Percentiles rank a stretch among this genome's conserved stretches.
These are phyloP conservation scores for Tetrapyrgos nigripes DNA, from an alignment of 1,284 basidiomycete species.

Conservation along the genomic window DNA sequence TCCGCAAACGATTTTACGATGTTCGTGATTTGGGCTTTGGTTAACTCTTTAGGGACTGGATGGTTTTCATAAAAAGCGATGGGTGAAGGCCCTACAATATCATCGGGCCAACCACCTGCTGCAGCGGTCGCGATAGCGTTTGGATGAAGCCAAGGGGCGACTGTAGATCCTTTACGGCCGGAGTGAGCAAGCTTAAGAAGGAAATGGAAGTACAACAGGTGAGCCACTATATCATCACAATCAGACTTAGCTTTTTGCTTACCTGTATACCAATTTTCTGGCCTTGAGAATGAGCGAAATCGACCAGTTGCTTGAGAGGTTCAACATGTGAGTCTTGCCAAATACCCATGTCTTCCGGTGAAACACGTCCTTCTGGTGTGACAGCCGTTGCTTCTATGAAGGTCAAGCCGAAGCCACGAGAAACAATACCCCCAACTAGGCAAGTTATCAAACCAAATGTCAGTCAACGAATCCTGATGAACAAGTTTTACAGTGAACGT, in stretches of 20 bases:
- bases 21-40: conserved; percentile 55
- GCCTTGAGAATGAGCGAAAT: no score
- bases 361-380: conserved; percentile 62
- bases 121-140: conserved; percentile 4
- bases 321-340: conserved; percentile 81
- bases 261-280: conserved; percentile 73
- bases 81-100: no score
- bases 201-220: no score
- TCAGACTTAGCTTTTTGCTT: neutral
- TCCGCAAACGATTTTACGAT: conserved; percentile 60
- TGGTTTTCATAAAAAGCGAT: conserved; percentile 3
- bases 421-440: conserved; percentile 56
- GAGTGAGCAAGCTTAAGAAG: conserved; percentile 73
- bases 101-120: conserved; percentile 1
- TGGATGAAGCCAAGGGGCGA: conserved; percentile 62
- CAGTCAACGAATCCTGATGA: neutral
- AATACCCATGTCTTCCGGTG: conserved; percentile 64
- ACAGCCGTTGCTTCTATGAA: no score
- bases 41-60: conserved; percentile 6
- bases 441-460: no score
- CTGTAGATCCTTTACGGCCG: conserved; percentile 74
- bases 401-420: no score
- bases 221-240: neutral
- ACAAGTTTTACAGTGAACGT: no score
- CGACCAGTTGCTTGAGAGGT: conserved; percentile 72